A percentile compares a stretch with the other conserved stretches of the same genome.
Conservation (phyloP, 2,329 filamentous ascomycete species). For the Beauveria bassiana region DNA sequence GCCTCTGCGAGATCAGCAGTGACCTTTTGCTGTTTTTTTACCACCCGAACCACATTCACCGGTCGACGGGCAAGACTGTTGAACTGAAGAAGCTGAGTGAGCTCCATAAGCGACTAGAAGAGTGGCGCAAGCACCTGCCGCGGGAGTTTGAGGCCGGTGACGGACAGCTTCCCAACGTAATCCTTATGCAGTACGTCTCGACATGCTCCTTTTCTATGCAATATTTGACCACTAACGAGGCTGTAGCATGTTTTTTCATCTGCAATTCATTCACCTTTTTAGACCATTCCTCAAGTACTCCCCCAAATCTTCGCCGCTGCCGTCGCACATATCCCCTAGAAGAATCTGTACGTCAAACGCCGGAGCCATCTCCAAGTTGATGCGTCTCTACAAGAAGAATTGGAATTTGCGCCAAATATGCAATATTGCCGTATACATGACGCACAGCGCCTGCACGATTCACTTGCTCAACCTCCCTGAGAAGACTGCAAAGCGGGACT, state of each 20-base stretch:
- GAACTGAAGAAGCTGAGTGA: constrained; percentile 92
- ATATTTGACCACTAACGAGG: constrained; percentile 16
- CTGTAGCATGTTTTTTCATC: constrained; percentile 88
- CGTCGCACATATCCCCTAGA: constrained; percentile 78
- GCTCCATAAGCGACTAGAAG: constrained; percentile 79
- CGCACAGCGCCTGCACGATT: constrained; percentile 89
- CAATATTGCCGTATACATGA: constrained; percentile 93
- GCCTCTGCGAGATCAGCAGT: constrained; percentile 86
- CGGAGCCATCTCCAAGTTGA: constrained; percentile 82
- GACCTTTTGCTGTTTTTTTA: constrained; percentile 89
- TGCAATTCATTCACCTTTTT: constrained; percentile 93
- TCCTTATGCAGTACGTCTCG: constrained; percentile 68
- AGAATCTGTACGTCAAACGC: constrained; percentile 89
- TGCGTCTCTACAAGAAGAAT: constrained; percentile 85
- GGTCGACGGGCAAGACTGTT: constrained; percentile 63
- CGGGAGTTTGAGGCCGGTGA: constrained; percentile 84
- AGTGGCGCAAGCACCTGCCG: constrained; percentile 79
- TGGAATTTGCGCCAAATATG: constrained; percentile 90
- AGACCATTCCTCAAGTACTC: constrained; percentile 90
- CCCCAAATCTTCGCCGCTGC: constrained; percentile 72
- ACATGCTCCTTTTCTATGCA: background rate
- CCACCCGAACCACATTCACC: constrained; percentile 62
- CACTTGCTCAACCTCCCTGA: constrained; percentile 90
- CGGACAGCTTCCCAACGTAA: constrained; percentile 77
- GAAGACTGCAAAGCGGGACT: constrained; percentile 81